Conservation (phyloP, 1,139 yeast species). For the Chernovozyma aurita region DNA sequence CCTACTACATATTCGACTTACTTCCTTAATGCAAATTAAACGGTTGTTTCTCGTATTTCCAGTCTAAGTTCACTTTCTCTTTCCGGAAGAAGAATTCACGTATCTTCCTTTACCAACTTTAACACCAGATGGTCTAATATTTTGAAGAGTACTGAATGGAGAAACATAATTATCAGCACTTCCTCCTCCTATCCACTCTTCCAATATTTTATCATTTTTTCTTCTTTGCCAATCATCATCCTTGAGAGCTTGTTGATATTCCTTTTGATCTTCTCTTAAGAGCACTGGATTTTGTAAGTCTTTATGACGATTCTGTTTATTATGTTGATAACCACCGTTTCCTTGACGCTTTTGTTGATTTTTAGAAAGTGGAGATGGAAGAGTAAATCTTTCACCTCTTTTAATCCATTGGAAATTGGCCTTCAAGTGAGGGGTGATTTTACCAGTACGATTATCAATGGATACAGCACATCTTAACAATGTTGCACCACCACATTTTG, state of each 20-base stretch:
- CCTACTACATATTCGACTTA: too few species aligned
- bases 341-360: slow-evolving; percentile 60
- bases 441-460: slow-evolving; percentile 74
- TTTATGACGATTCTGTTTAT: slow-evolving; percentile 53
- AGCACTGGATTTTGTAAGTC: slow-evolving; percentile 50
- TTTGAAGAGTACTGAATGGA: slow-evolving; percentile 74
- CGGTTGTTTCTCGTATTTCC: too few species aligned
- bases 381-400: slow-evolving; percentile 75
- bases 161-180: slow-evolving; percentile 87
- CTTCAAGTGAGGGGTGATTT: slow-evolving; percentile 84
- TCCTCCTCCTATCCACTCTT: slow-evolving; percentile 92
- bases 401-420: slow-evolving; percentile 91
- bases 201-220: slow-evolving; percentile 78
- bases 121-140: slow-evolving; percentile 62
- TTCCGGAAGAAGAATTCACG: slow-evolving; percentile 59
- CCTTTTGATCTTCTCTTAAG: slow-evolving; percentile 90
- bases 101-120: slow-evolving; percentile 79
- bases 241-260: slow-evolving; percentile 81
- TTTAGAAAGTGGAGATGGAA: slow-evolving; percentile 70
- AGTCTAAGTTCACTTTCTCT: slow-evolving; percentile 30
- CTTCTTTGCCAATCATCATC: slow-evolving; percentile 85
- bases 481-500: slow-evolving; percentile 94
- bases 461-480: slow-evolving; percentile 87
- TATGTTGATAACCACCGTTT: slow-evolving; percentile 69
- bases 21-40: too few species aligned